Evolutionary conservation across 2,329 filamentous ascomycete genomes (phyloP).

Genomic region (Rhinocladiella mackenziei): DNA sequence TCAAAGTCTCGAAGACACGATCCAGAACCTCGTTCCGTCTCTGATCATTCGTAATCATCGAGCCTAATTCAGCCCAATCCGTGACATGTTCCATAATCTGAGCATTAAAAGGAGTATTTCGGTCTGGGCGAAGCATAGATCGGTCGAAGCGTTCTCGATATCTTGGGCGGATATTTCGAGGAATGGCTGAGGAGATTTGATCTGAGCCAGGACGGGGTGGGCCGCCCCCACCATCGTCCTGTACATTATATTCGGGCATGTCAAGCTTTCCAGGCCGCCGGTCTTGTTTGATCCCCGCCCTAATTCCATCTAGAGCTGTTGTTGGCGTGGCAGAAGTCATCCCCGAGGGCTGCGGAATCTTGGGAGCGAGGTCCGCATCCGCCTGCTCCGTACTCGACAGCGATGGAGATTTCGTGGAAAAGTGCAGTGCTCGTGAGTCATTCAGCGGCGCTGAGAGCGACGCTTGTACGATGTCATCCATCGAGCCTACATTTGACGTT

Average conservation of each 20-base stretch:
- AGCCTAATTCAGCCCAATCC: slow-evolving; percentile 22
- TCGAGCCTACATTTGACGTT: no score
- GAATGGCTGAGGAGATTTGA: slow-evolving; percentile 6
- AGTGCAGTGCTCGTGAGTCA: no score
- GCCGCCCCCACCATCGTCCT: neutral
- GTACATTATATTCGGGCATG: slow-evolving; percentile 7
- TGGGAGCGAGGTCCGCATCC: no score
- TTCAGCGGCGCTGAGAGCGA: no score
- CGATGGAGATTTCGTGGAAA: no score
- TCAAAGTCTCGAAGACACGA: slow-evolving; percentile 20
- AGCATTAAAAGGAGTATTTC: slow-evolving; percentile 17
- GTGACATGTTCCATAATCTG: slow-evolving; percentile 22
- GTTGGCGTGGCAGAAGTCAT: no score
- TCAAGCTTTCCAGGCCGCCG: slow-evolving; percentile 8
- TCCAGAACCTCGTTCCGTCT: slow-evolving; percentile 21
- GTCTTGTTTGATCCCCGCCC: slow-evolving; percentile 7
- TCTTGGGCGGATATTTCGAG: neutral
- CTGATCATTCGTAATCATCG: slow-evolving; percentile 19
- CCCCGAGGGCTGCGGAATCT: no score
- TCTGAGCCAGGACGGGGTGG: neutral
- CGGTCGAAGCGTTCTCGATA: slow-evolving; percentile 9
- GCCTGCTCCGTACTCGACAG: no score
- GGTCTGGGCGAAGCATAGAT: slow-evolving; percentile 12
- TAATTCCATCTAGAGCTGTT: no score
- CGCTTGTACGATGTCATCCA: no score